Evolutionary conservation across 306 rosid genomes (phyloP).

Genomic region (Datisca glomerata): DNA sequence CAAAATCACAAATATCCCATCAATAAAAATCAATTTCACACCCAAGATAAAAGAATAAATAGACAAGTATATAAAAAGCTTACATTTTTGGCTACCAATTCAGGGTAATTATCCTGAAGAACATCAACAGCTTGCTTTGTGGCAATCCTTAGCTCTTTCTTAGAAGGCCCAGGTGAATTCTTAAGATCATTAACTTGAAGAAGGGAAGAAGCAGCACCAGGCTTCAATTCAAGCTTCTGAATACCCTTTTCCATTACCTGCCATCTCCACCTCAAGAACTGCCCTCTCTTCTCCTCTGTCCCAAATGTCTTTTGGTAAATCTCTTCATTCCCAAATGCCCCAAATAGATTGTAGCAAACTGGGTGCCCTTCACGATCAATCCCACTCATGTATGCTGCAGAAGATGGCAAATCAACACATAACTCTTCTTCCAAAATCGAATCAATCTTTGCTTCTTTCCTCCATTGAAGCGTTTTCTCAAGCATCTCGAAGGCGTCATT

Average conservation of each 20-base stretch:
- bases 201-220: slow-evolving; percentile 39
- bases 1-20: neutral
- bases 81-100: slow-evolving; percentile 81
- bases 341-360: slow-evolving; percentile 75
- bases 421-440: slow-evolving; percentile 44
- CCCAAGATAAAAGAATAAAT: neutral
- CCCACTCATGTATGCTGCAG: slow-evolving; percentile 49
- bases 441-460: slow-evolving; percentile 57
- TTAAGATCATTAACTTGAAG: slow-evolving; percentile 74
- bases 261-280: slow-evolving; percentile 77
- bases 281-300: slow-evolving; percentile 58
- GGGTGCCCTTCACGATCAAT: slow-evolving; percentile 61
- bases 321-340: slow-evolving; percentile 57
- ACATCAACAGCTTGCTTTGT: slow-evolving; percentile 70
- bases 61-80: neutral
- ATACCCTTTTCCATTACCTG: slow-evolving; percentile 74
- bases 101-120: slow-evolving; percentile 91
- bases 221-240: slow-evolving; percentile 42
- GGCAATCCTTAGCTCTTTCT: slow-evolving; percentile 63
- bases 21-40: no score
- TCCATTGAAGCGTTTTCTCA: slow-evolving; percentile 55
- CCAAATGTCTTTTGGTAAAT: slow-evolving; percentile 59
- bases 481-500: slow-evolving; percentile 61
- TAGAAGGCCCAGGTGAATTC: slow-evolving; percentile 61
- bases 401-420: slow-evolving; percentile 38